Base-by-base conservation (phyloP, 1,139 yeast genomes). In the Hanseniaspora uvarum region DNA sequence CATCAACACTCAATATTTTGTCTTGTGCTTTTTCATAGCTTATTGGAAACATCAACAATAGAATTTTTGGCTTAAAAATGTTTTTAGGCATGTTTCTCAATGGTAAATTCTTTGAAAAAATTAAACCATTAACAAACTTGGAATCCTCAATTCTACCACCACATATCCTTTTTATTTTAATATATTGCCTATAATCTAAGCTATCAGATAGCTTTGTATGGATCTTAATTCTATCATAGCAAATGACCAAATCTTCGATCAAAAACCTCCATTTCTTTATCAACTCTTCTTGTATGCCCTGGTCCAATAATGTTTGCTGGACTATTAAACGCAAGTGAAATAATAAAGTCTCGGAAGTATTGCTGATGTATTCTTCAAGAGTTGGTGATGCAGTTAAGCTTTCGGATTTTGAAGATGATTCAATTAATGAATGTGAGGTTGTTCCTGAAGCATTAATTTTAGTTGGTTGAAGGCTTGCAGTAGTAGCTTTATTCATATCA, bases 91-190 rank as follows among this genome's bases (percentile, higher is more conserved):
- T 94, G 2, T 77, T 68, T 62, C 83, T 86, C 44, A 86, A 72
- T n/a, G 95, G 95, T 40, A 89, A 72, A 33, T 83, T 79, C 60
- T 89, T 88, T 0, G 97, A 85, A 67, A 89, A 87, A 12, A 86
- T 83, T 6, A 87, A 70, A 0, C 98, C 99, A 62, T 85, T 81
- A 16, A 89, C 67, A 45, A 80, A 77, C 37, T 71, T 70, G 0
- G 94, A 79, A 49, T 83, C 82, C 16, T 72, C 72, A 8, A 79
- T 73, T 0, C 71, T 66, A 0, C 92, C 92, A 0, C 98, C 98
- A 1, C 83, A 74, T 12, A 89, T 79, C 58, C 88, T 76, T 63
- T 92, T 94, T 49, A 92, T 75, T 64, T 94, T 94, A 48, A 92
- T 81, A 66, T 87, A 89, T 59, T 86, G 94, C 38, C 94, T 77